phyloP scores from a whole-genome alignment of 768 basidiomycete genomes.

The Mycena leptocephala region DNA sequence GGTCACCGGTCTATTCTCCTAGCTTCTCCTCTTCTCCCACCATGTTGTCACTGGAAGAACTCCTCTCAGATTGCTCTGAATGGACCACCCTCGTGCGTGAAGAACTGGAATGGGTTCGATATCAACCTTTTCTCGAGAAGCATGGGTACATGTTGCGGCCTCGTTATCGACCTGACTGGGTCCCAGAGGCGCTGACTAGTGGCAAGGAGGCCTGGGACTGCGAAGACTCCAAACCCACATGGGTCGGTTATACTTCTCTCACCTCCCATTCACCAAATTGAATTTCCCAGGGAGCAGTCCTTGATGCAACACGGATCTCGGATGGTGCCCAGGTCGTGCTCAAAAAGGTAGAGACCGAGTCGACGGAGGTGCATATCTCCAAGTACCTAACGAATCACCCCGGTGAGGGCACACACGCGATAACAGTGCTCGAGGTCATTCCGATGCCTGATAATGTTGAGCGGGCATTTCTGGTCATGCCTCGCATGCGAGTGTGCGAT shows the following conservation, averaged over 20 bases:
- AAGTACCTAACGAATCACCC: not conserved
- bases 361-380: not conserved
- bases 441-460: not conserved
- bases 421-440: not conserved
- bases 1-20: no score
- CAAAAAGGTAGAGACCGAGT: not conserved
- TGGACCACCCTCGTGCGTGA: not conserved
- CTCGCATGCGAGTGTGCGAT: not conserved
- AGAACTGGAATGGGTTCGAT: not conserved
- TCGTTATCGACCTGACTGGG: conserved; percentile 1
- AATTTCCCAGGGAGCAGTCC: not conserved
- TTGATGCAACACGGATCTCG: not conserved
- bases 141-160: not conserved
- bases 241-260: not conserved
- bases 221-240: not conserved
- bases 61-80: not conserved
- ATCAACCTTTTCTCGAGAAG: not conserved
- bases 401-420: not conserved
- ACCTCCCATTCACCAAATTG: no score
- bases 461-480: not conserved
- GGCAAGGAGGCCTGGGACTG: not conserved
- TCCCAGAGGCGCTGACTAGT: not conserved
- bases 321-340: not conserved
- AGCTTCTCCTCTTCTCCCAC: no score
- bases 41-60: no score